phyloP scores from a whole-genome alignment of 768 basidiomycete genomes.

The Trametes gibbosa region DNA sequence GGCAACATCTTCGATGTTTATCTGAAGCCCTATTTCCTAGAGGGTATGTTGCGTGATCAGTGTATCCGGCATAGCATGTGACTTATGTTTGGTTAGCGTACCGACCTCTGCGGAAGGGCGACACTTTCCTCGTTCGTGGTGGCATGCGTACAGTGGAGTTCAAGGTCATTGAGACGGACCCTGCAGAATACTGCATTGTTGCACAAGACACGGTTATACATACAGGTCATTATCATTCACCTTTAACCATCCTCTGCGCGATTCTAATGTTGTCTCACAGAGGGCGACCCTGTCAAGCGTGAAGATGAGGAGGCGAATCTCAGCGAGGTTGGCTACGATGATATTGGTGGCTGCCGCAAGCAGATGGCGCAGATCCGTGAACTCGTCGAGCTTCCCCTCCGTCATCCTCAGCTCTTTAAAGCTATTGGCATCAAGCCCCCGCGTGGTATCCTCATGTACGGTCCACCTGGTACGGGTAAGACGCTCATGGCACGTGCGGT shows the following conservation, averaged over 20 bases:
- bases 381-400: conserved; percentile 95
- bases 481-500: conserved; percentile 99
- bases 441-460: conserved; percentile 97
- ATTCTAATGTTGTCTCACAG: conserved; percentile 36
- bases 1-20: conserved; percentile 99
- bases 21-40: conserved; percentile 98
- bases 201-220: conserved; percentile 99
- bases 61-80: background rate
- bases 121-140: conserved; percentile 98
- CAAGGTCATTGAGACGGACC: conserved; percentile 98
- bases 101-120: conserved; percentile 93
- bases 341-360: conserved; percentile 98
- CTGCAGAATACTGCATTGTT: conserved; percentile 97
- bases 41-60: conserved; percentile 49
- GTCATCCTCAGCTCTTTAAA: conserved; percentile 99
- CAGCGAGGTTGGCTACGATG: conserved; percentile 97
- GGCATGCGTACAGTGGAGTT: conserved; percentile 99
- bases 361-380: conserved; percentile 99
- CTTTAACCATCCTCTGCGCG: background rate
- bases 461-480: conserved; percentile 99
- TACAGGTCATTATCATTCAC: conserved; percentile 52
- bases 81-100: conserved; percentile 39
- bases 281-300: conserved; percentile 98
- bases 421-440: conserved; percentile 99
- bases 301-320: conserved; percentile 98